These are phyloP conservation scores for Colletotrichum sp. DNA, from an alignment of 2,329 filamentous ascomycete species.

Conservation along the genomic window DNA sequence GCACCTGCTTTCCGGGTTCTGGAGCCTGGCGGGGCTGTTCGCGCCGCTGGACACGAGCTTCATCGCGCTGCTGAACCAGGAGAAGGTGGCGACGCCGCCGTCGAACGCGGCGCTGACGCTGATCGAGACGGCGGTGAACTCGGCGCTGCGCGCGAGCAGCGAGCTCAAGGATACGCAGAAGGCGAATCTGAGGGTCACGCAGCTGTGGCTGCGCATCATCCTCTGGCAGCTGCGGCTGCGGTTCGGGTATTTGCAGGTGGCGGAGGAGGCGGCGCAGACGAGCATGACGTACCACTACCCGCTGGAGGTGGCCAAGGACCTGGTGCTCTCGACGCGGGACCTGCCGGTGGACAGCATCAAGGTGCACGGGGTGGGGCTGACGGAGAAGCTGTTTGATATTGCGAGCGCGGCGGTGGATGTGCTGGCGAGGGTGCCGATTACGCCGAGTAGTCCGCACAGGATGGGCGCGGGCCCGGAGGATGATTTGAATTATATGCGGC, in stretches of 20 bases:
- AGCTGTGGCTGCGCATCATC: conserved; percentile 50
- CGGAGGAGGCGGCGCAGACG: conserved; percentile 30
- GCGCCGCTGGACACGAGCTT: conserved; percentile 46
- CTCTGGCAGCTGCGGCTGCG: conserved; percentile 50
- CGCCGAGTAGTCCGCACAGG: conserved; percentile 27
- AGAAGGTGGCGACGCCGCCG: conserved; percentile 34
- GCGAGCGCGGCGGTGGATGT: conserved; percentile 50
- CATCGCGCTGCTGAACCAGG: conserved; percentile 44
- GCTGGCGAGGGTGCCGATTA: conserved; percentile 43
- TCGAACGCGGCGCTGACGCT: conserved; percentile 36
- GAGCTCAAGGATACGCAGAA: conserved; percentile 48
- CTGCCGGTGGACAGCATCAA: conserved; percentile 42
- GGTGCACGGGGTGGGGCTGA: conserved; percentile 50
- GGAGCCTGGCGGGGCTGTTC: conserved; percentile 45
- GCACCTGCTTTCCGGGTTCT: conserved; percentile 38
- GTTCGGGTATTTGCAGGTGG: conserved; percentile 41
- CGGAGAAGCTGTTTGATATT: conserved; percentile 51
- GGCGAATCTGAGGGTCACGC: conserved; percentile 48
- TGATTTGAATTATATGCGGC: conserved; percentile 40
- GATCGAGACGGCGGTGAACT: conserved; percentile 40
- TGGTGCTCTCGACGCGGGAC: conserved; percentile 42
- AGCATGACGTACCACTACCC: conserved; percentile 49
- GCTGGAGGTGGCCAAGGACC: conserved; percentile 44
- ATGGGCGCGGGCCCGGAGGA: conserved; percentile 37
- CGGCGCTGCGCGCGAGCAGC: conserved; percentile 35